Conservation (phyloP, 2,329 filamentous ascomycete species). For the Cordyceps javanica region DNA sequence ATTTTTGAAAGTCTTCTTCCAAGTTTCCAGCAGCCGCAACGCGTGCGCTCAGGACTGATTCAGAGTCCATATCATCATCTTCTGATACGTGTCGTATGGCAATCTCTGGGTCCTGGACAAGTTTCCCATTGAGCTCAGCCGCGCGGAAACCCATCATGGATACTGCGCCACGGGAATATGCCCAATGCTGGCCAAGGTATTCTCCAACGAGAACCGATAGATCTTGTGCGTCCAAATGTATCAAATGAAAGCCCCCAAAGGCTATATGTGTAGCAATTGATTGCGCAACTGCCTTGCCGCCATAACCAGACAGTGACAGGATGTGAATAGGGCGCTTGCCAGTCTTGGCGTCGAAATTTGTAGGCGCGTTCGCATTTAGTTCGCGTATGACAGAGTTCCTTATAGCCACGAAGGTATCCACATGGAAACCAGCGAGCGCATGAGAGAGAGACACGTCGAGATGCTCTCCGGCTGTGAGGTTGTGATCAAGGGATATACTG, state of each 20-base stretch:
- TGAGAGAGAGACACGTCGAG: constrained; percentile 29
- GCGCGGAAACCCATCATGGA: constrained; percentile 52
- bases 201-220: constrained; percentile 63
- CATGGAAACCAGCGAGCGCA: constrained; percentile 28
- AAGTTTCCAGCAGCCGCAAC: constrained; percentile 21
- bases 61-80: constrained; percentile 29
- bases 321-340: constrained; percentile 33
- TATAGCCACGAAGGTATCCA: constrained; percentile 28
- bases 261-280: constrained; percentile 59
- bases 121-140: constrained; percentile 47
- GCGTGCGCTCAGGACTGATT: constrained; percentile 25
- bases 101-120: constrained; percentile 41
- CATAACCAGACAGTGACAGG: constrained; percentile 32
- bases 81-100: constrained; percentile 25
- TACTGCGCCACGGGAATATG: constrained; percentile 40
- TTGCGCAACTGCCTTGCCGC: constrained; percentile 32
- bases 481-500: constrained; percentile 21
- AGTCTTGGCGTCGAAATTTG: constrained; percentile 25
- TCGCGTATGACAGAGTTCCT: constrained; percentile 24
- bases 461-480: constrained; percentile 24
- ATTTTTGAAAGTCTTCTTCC: constrained; percentile 40
- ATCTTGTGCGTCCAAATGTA: constrained; percentile 63
- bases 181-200: constrained; percentile 60
- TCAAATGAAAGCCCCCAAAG: constrained; percentile 55
- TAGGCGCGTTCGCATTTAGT: constrained; percentile 22